Evolutionary conservation across 805 yeast species (phyloP), one percentile per base, ranked within the genome.

Genomic region (Naumovozyma castellii): DNA sequence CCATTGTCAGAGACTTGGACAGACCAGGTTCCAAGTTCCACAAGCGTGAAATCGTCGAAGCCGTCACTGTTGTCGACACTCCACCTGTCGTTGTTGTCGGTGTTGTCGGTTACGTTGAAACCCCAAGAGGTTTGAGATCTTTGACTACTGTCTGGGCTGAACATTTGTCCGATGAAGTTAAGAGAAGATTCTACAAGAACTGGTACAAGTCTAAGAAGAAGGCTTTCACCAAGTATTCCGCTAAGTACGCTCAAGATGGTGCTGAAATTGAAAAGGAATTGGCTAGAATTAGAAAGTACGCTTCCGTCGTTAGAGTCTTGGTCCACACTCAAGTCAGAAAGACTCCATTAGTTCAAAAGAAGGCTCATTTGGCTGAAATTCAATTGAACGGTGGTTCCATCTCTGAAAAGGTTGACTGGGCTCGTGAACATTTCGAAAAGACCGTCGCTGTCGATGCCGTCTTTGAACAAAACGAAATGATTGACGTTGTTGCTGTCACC

Each of bases 21-120:
- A 84, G 97, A 78, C 98, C 98, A 76, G 98, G 98, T 72, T 92
- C 98, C 69, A 92, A 92, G 81, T 87, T 90, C 96, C 97, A 92
- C 95, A 92, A 92, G 94, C 94, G 97, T 76, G 98, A 92, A 79
- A 80, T 92, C 62, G 98, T 92, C 57, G 98, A 92, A 81, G 98
- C 98, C 65, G 95, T 92, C 71, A 78, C 97, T 62, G 94, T 92
- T 64, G 95, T 92, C 61, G 98, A 92, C 80, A 84, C 98, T 64
- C 98, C 98, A 71, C 95, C 95, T 69, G 72, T 92, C 66, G 97
- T 92, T 67, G 82, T 92, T 69, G 97, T 92, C 61, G 98, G 98
- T 85, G 96, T 87, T 71, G 98, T 92, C 67, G 98, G 98, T 74
- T 92, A 92, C 92, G 92, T 92, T 66, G 98, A 90, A 78, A 88